Base-by-base conservation (phyloP, 192 early-diverging fungal species). In the Allomyces javanicus region DNA sequence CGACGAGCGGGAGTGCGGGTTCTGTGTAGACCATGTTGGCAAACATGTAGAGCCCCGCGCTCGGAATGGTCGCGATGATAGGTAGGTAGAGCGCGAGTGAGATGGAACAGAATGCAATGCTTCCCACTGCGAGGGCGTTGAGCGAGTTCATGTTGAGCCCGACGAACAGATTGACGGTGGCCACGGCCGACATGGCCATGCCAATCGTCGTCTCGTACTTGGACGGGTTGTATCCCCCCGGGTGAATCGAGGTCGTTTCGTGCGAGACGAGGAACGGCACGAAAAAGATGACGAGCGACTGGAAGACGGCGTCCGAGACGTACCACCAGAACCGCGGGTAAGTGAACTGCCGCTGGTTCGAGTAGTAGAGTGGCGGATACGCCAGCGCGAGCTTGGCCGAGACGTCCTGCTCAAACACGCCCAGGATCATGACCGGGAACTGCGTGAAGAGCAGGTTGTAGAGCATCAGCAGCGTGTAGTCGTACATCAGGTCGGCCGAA, bases 401-500 rank as follows among this genome's bases (percentile, higher is more conserved):
- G 22, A 94, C 72, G 71, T 94, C 92, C 75, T 88, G 86, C 74
- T 96, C 90, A 73, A 91, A 90, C 1, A 88, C 81, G 61, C 90
- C 84, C 44, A 83, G 70, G 21, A 79, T 80, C 67, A 86, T 82
- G 6, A 85, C 84, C 9, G 88, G 86, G 11, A 79, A 72, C n/a
- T 85, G 83, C 21, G 94, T 92, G 68, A 94, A 91, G 0, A 88
- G 65, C 70, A 91, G 73, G 71, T 93, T 98, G 66, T 92, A 93
- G 17, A 95, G 78, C 63, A 92, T 82, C 27, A 95, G 84, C 73
- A 93, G 95, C 24, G 90, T 81, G 61, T 94, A 93, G 55, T 93
- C 87, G 73, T 93, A 98, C 69, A 94, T 94, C 72, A 96, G 81
- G 66, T 89, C 87, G 64, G 89, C 94, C 10, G 88, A 90, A 70